Conservation (phyloP, 2,329 filamentous ascomycete species). For the Alternaria sp. region DNA sequence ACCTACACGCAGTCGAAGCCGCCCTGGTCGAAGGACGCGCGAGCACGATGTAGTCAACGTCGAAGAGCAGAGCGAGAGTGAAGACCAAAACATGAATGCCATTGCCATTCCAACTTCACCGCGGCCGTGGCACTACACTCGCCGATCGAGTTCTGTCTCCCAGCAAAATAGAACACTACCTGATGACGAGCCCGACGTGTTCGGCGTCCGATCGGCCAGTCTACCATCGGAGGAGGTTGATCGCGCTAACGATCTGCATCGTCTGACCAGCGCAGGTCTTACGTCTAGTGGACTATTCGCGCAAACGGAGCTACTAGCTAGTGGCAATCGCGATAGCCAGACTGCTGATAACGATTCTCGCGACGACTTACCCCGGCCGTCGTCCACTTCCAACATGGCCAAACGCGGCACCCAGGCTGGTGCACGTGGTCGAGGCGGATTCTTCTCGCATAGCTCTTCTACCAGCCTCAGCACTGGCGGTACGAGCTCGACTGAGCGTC, state of each 20-base stretch:
- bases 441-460: slow-evolving; percentile 42
- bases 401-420: slow-evolving; percentile 34
- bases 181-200: slow-evolving; percentile 65
- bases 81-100: slow-evolving; percentile 63
- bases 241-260: slow-evolving; percentile 48
- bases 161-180: slow-evolving; percentile 70
- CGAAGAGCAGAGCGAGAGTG: slow-evolving; percentile 35
- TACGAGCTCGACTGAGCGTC: slow-evolving; percentile 44
- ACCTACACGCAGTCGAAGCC: slow-evolving; percentile 41
- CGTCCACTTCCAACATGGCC: slow-evolving; percentile 37
- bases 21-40: slow-evolving; percentile 42
- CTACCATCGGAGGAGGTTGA: slow-evolving; percentile 65
- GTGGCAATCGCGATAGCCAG: slow-evolving; percentile 32
- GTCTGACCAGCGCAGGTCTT: slow-evolving; percentile 55
- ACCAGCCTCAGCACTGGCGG: slow-evolving; percentile 39
- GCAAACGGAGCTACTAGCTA: slow-evolving; percentile 42
- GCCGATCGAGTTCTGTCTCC: slow-evolving; percentile 73
- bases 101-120: slow-evolving; percentile 79
- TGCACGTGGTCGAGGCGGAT: slow-evolving; percentile 37
- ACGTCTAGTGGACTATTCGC: slow-evolving; percentile 69
- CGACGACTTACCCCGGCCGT: slow-evolving; percentile 33
- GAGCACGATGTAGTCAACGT: slow-evolving; percentile 34
- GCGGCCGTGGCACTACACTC: slow-evolving; percentile 55
- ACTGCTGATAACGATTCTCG: slow-evolving; percentile 29
- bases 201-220: slow-evolving; percentile 70